Percentiles rank a stretch among this genome's conserved stretches.
phyloP scores from a whole-genome alignment of 2,329 filamentous ascomycete species.

The Colletotrichum karsti region DNA sequence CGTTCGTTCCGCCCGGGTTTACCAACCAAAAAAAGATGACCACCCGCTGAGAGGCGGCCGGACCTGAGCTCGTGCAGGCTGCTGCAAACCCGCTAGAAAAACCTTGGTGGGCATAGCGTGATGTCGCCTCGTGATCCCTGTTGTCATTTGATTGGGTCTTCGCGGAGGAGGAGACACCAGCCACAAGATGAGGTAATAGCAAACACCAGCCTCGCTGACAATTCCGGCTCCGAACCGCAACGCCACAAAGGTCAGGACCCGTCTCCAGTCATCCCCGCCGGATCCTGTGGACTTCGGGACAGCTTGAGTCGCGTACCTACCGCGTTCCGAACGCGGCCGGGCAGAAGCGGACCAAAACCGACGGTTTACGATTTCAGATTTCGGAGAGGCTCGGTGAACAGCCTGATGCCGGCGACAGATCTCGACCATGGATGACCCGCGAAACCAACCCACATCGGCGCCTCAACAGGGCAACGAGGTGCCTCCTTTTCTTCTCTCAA shows the following conservation, averaged over 20 bases:
- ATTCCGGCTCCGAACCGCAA: constrained; percentile 5
- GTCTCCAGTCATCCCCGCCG: not conserved
- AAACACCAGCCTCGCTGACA: not conserved
- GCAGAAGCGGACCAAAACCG: not conserved
- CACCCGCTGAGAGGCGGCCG: constrained; percentile 24
- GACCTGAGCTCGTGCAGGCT: constrained; percentile 30
- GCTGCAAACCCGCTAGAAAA: constrained; percentile 24
- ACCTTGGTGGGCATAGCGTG: constrained; percentile 27
- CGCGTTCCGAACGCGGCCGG: constrained; percentile 14
- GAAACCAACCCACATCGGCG: not conserved
- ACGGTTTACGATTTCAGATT: not conserved
- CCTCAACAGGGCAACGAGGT: constrained; percentile 41
- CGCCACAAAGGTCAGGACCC: not conserved
- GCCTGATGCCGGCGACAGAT: not conserved
- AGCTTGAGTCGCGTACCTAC: constrained; percentile 6
- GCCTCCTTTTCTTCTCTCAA: constrained; percentile 63
- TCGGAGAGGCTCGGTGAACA: not conserved
- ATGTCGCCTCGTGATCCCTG: constrained; percentile 28
- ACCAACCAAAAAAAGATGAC: constrained; percentile 12
- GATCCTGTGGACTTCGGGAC: not conserved
- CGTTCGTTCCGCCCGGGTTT: constrained; percentile 20
- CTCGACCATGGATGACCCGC: constrained; percentile 37
- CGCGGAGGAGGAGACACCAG: not conserved
- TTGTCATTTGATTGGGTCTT: constrained; percentile 26
- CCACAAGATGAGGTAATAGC: constrained; percentile 9